Conservation (phyloP, 2,329 filamentous ascomycete species). For the Ustulina deusta region DNA sequence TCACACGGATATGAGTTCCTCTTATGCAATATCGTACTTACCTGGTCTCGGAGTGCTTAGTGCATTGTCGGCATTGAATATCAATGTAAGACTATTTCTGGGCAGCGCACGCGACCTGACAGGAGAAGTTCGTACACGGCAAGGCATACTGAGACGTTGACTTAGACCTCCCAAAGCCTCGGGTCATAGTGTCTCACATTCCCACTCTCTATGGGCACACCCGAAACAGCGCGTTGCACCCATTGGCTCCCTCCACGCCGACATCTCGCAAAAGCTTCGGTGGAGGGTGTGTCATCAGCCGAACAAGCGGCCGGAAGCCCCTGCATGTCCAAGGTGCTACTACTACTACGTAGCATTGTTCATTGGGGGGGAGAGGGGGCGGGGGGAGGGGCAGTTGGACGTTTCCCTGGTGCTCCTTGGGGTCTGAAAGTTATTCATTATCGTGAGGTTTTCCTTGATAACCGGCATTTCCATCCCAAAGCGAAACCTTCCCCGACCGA, state of each 20-base stretch:
- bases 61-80: background rate
- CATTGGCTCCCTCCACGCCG: slow-evolving; percentile 24
- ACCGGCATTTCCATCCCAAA: background rate
- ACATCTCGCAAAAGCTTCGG: slow-evolving; percentile 16
- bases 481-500: slow-evolving; percentile 13
- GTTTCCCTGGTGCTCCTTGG: background rate
- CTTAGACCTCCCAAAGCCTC: slow-evolving; percentile 17
- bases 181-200: slow-evolving; percentile 16
- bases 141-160: slow-evolving; percentile 24
- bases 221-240: slow-evolving; percentile 1
- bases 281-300: slow-evolving; percentile 12
- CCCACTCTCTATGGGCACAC: background rate
- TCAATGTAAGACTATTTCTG: background rate
- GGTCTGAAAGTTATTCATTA: slow-evolving; percentile 7
- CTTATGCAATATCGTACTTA: background rate
- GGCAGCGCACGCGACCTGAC: background rate
- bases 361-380: too few species aligned
- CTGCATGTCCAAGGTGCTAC: slow-evolving; percentile 11
- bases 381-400: too few species aligned
- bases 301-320: slow-evolving; percentile 10
- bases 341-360: slow-evolving; percentile 21
- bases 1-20: background rate
- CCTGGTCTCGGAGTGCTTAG: background rate
- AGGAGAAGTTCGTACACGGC: slow-evolving; percentile 6
- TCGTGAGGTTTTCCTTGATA: background rate